phyloP scores from a whole-genome alignment of 345 rosid genomes.

The Salix brachista region DNA sequence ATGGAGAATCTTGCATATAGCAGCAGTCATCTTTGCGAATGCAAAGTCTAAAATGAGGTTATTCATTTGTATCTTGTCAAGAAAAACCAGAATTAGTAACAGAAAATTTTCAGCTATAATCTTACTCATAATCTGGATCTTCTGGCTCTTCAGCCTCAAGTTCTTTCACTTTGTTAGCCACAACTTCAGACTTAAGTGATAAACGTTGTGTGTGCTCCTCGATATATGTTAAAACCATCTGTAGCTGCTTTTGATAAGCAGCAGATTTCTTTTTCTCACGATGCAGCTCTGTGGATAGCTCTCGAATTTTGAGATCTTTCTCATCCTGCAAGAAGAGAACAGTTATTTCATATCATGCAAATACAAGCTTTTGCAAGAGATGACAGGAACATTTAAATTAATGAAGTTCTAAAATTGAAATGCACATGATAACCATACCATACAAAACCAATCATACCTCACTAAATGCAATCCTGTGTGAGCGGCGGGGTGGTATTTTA shows the following conservation, averaged over 20 bases:
- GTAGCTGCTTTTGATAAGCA: constrained; percentile 34
- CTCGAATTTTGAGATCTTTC: constrained; percentile 36
- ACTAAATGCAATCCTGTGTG: constrained; percentile 36
- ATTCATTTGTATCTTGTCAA: background rate
- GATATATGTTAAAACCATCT: constrained; percentile 21
- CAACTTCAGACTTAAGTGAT: constrained; percentile 30
- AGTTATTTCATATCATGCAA: background rate
- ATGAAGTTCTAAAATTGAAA: background rate
- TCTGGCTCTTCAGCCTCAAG: constrained; percentile 29
- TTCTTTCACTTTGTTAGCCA: constrained; percentile 23
- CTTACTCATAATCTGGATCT: constrained; percentile 14
- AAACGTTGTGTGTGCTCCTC: constrained; percentile 37
- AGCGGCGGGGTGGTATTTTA: constrained; percentile 33
- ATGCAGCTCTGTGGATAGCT: constrained; percentile 36
- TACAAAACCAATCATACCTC: constrained; percentile 23
- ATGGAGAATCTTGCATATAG: background rate
- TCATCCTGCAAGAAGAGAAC: constrained; percentile 26
- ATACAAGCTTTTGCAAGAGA: background rate
- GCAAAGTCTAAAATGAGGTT: background rate
- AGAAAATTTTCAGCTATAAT: background rate
- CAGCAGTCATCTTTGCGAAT: background rate
- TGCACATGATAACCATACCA: background rate
- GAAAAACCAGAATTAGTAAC: background rate
- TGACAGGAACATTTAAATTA: background rate
- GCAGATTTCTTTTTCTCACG: constrained; percentile 40